phyloP scores from a whole-genome alignment of 129 eudicot genomes.

The Helianthus annuus region DNA sequence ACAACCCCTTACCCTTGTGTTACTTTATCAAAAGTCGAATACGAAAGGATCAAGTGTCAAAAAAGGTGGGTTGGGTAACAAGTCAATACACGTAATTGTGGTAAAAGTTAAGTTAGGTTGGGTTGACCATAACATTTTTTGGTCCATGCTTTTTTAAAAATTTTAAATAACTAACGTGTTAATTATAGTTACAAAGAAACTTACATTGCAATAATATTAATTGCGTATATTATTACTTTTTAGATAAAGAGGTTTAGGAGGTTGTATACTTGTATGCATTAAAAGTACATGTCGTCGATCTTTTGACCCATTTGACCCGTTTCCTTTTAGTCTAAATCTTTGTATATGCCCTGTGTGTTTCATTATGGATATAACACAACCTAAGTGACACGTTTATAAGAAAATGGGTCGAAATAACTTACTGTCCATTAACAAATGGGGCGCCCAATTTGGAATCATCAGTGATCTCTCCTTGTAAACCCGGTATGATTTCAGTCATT shows the following conservation, averaged over 20 bases:
- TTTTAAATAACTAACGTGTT: not conserved
- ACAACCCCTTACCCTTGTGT: conserved; percentile 11
- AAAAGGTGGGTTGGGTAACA: not conserved
- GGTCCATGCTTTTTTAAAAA: not conserved
- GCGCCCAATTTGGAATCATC: conserved; percentile 13
- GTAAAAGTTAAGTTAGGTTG: not conserved
- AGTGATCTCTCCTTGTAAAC: conserved; percentile 38
- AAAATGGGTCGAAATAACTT: conserved; percentile 10
- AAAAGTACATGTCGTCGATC: not conserved
- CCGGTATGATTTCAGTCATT: conserved; percentile 41
- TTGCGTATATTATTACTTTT: not conserved
- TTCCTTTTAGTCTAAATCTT: not conserved
- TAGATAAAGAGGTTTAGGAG: conserved; percentile 1
- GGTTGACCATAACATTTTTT: not conserved
- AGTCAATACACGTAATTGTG: not conserved
- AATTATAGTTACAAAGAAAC: not conserved
- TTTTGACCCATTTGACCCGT: not conserved
- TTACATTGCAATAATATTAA: not conserved
- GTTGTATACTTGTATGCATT: not conserved
- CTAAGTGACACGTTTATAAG: not conserved
- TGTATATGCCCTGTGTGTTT: not conserved
- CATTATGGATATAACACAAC: not conserved
- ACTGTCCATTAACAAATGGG: conserved; percentile 30
- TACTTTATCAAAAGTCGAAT: not conserved
- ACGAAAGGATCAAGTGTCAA: not conserved